Percentiles rank a stretch among this genome's conserved stretches.
Evolutionary conservation across 2,329 filamentous ascomycete genomes (phyloP).

Genomic region (Arthrobotrys sphaeroides): DNA sequence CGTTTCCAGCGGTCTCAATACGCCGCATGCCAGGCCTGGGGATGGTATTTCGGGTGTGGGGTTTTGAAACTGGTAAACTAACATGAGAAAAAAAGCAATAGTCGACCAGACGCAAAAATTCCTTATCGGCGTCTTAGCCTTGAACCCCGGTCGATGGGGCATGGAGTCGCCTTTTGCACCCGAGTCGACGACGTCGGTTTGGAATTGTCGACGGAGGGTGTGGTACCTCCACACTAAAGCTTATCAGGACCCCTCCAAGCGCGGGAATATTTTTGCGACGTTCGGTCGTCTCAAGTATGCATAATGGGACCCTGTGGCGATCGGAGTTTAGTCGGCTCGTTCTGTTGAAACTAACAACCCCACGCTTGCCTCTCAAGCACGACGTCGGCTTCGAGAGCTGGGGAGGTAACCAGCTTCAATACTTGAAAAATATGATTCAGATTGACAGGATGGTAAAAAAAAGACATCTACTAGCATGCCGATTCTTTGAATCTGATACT

Average conservation of each 20-base stretch:
- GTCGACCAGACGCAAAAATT: slow-evolving; percentile 15
- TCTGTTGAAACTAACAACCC: slow-evolving; percentile 18
- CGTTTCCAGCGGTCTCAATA: not conserved
- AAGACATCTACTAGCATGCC: slow-evolving; percentile 8
- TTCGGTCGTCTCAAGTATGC: slow-evolving; percentile 13
- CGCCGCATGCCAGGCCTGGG: slow-evolving; percentile 31
- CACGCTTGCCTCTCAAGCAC: slow-evolving; percentile 26
- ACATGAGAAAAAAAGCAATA: slow-evolving; percentile 27
- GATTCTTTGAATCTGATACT: slow-evolving; percentile 9
- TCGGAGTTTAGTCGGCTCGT: not conserved
- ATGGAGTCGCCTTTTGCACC: slow-evolving; percentile 20
- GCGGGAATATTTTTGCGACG: slow-evolving; percentile 49
- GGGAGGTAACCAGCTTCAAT: not conserved
- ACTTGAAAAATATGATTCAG: slow-evolving; percentile 13
- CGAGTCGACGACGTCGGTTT: slow-evolving; percentile 24
- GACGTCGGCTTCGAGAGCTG: not conserved
- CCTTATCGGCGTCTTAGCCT: slow-evolving; percentile 54
- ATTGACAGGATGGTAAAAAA: slow-evolving; percentile 26
- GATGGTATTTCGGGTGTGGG: slow-evolving; percentile 33
- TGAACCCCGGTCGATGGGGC: slow-evolving; percentile 19
- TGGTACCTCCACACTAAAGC: slow-evolving; percentile 53
- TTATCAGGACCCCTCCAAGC: slow-evolving; percentile 47
- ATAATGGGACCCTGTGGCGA: not conserved
- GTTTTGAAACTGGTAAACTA: slow-evolving; percentile 16
- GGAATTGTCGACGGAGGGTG: slow-evolving; percentile 1